Conservation (phyloP, 2,329 filamentous ascomycete species). For the Scytalidium lignicola region DNA sequence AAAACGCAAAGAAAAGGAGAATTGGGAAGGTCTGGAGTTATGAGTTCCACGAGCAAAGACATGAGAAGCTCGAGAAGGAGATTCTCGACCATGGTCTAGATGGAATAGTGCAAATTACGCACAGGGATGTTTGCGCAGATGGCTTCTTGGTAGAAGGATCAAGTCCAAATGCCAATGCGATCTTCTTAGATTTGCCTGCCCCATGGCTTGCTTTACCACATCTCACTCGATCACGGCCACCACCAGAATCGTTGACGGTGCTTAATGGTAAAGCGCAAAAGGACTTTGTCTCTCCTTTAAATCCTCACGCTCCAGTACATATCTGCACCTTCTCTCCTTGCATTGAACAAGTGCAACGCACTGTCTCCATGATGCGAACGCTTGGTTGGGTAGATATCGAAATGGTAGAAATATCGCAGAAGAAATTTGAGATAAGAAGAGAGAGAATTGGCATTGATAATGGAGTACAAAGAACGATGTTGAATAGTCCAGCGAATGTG, state of each 20-base stretch:
- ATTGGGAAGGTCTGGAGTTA: constrained; percentile 75
- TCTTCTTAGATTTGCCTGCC: constrained; percentile 77
- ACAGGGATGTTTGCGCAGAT: constrained; percentile 72
- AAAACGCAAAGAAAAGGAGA: constrained; percentile 28
- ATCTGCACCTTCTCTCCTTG: constrained; percentile 96
- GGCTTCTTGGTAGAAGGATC: constrained; percentile 58
- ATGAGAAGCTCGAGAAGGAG: constrained; percentile 63
- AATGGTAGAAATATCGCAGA: constrained; percentile 85
- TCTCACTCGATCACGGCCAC: constrained; percentile 52
- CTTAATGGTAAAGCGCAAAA: constrained; percentile 1
- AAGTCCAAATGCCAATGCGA: constrained; percentile 60
- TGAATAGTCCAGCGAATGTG: constrained; percentile 61
- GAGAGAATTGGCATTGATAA: constrained; percentile 70
- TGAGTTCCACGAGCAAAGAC: constrained; percentile 73
- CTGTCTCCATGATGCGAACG: constrained; percentile 72
- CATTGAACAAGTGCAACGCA: constrained; percentile 90
- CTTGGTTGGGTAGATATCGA: constrained; percentile 87
- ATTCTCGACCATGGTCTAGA: constrained; percentile 62
- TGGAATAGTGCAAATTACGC: constrained; percentile 64
- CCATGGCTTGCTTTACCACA: constrained; percentile 77
- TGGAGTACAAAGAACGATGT: constrained; percentile 50
- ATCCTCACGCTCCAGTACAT: constrained; percentile 66
- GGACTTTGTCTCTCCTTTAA: constrained; percentile 57
- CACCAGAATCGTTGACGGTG: constrained; percentile 3
- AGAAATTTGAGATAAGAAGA: constrained; percentile 73